Conservation (phyloP, 208 protist species). For the Acanthamoeba sp. region DNA sequence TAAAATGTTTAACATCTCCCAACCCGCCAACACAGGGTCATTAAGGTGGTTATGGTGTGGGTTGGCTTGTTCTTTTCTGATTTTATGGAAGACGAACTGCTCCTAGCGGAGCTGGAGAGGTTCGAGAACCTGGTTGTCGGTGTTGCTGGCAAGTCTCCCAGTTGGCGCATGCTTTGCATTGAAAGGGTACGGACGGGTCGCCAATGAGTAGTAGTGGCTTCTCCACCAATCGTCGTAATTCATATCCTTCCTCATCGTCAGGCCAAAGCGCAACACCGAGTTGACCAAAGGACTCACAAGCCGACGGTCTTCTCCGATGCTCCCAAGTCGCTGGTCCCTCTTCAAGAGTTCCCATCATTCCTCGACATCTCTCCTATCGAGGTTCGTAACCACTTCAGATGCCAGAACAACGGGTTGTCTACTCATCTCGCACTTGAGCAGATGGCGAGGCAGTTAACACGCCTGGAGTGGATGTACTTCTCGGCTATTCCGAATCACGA, state of each 20-base stretch:
- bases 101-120: background rate
- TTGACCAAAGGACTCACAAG: background rate
- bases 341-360: background rate
- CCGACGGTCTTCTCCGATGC: background rate
- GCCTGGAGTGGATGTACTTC: slow-evolving; percentile 7
- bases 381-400: background rate
- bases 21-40: background rate
- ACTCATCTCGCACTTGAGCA: too few relatives aligned
- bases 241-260: too few relatives aligned
- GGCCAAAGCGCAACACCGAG: slow-evolving; percentile 39
- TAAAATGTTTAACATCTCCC: too few relatives aligned
- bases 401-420: background rate
- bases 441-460: slow-evolving; percentile 54
- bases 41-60: slow-evolving; percentile 2
- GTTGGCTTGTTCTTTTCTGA: background rate
- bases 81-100: background rate
- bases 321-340: background rate
- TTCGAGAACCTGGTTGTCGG: background rate
- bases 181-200: background rate
- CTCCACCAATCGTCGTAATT: too few relatives aligned
- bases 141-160: background rate
- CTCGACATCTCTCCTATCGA: slow-evolving; percentile 22
- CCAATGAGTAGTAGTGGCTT: too few relatives aligned
- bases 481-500: background rate
- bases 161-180: slow-evolving; percentile 16